A percentile compares a stretch with the other conserved stretches of the same genome.
Evolutionary conservation across 768 basidiomycete species (phyloP).

Genomic region (Suillus decipiens): DNA sequence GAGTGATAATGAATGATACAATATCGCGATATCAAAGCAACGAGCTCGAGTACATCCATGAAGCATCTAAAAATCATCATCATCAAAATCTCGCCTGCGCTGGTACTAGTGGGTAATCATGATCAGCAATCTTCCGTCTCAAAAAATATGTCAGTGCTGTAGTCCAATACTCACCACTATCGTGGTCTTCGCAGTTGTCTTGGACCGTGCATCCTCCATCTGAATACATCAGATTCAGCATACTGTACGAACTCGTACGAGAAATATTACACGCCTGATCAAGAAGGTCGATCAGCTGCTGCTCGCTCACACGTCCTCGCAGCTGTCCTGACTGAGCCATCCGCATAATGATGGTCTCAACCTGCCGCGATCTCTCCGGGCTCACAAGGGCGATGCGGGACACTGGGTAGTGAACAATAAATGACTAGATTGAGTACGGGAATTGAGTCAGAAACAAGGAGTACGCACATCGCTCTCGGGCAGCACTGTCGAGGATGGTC

Average conservation of each 20-base stretch:
- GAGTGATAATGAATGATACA: constrained; percentile 2
- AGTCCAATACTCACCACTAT: constrained; percentile 48
- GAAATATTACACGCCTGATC: constrained; percentile 64
- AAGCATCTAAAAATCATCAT: constrained; percentile 50
- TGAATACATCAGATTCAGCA: constrained; percentile 21
- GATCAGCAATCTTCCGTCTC: constrained; percentile 11
- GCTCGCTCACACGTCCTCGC: constrained; percentile 72
- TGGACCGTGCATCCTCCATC: constrained; percentile 58
- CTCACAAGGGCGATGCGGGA: constrained; percentile 87
- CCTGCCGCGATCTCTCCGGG: constrained; percentile 76
- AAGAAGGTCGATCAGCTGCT: constrained; percentile 80
- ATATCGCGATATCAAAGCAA: background rate
- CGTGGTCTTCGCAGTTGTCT: constrained; percentile 50
- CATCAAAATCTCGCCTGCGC: constrained; percentile 65
- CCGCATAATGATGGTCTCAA: constrained; percentile 74
- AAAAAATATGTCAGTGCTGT: background rate
- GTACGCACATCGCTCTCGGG: constrained; percentile 74
- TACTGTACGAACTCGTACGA: background rate
- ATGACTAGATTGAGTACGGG: background rate
- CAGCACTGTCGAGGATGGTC: constrained; percentile 73
- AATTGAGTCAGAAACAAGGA: constrained; percentile 1
- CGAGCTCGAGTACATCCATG: background rate
- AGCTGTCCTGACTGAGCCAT: constrained; percentile 88
- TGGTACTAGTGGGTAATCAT: constrained; percentile 47
- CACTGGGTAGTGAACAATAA: constrained; percentile 46